These are phyloP conservation scores for Chlamydomonas incerta DNA, from an alignment of 139 green algal genomes.

Conservation along the genomic window DNA sequence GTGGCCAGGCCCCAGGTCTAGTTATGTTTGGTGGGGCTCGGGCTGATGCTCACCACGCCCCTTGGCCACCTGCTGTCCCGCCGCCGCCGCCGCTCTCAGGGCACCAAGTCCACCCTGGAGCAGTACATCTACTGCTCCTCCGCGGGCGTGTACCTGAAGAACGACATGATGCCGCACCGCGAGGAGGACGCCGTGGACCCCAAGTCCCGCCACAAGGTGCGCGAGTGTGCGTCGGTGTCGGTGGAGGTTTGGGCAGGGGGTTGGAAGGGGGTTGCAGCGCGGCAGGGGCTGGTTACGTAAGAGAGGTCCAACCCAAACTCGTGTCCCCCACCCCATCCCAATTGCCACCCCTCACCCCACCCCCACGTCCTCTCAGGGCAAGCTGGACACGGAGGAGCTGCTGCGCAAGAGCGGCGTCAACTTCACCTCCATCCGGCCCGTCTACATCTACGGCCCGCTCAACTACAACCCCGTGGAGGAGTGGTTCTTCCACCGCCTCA, in stretches of 20 bases:
- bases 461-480: slow-evolving; percentile 99
- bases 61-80: too few relatives aligned
- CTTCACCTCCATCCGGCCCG: slow-evolving; percentile 92
- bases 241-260: too few relatives aligned
- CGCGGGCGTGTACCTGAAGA: slow-evolving; percentile 97
- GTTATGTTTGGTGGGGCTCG: too few relatives aligned
- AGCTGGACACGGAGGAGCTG: slow-evolving; percentile 94
- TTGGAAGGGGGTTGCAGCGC: neutral
- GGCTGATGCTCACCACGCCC: too few relatives aligned
- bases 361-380: too few relatives aligned
- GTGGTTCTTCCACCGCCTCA: slow-evolving; percentile 82
- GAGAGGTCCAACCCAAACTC: too few relatives aligned
- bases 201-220: slow-evolving; percentile 94
- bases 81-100: neutral
- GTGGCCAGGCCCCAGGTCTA: too few relatives aligned
- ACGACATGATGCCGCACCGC: slow-evolving; percentile 91
- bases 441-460: slow-evolving; percentile 99
- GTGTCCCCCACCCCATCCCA: too few relatives aligned
- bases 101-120: slow-evolving; percentile 57
- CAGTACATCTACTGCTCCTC: slow-evolving; percentile 80
- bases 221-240: slow-evolving; percentile 48
- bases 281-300: too few relatives aligned
- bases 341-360: too few relatives aligned
- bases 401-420: slow-evolving; percentile 81
- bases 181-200: slow-evolving; percentile 92